Percentiles rank a stretch among this genome's conserved stretches.
These are phyloP conservation scores for Xylariaceae sp. DNA, from an alignment of 2,329 filamentous ascomycete species.

Conservation along the genomic window DNA sequence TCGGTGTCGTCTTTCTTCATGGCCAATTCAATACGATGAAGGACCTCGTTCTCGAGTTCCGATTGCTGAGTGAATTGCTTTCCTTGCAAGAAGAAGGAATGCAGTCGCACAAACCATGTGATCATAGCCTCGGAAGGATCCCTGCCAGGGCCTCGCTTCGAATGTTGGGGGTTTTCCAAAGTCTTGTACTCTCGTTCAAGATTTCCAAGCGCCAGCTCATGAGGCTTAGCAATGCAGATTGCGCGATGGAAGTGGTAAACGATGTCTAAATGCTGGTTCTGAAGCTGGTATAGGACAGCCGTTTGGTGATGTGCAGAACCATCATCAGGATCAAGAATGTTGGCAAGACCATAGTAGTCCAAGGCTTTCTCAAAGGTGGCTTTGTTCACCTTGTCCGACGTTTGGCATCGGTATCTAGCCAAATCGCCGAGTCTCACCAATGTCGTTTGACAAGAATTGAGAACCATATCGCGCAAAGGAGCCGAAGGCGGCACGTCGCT, in stretches of 20 bases:
- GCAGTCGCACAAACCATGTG: constrained; percentile 80
- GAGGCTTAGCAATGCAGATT: constrained; percentile 67
- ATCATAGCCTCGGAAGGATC: constrained; percentile 61
- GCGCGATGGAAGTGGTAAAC: constrained; percentile 89
- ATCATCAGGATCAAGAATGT: constrained; percentile 70
- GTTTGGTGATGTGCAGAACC: constrained; percentile 87
- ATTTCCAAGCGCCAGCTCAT: constrained; percentile 71
- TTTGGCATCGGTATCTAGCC: constrained; percentile 76
- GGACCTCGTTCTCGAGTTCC: constrained; percentile 80
- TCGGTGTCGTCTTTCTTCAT: constrained; percentile 65
- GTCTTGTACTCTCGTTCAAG: constrained; percentile 72
- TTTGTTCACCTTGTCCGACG: constrained; percentile 59
- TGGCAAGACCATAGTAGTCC: constrained; percentile 80
- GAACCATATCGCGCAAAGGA: constrained; percentile 54
- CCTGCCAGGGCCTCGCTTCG: constrained; percentile 34
- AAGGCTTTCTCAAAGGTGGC: constrained; percentile 76
- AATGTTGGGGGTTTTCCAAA: constrained; percentile 36
- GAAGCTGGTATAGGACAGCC: constrained; percentile 76
- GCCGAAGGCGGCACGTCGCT: constrained; percentile 36
- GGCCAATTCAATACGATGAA: constrained; percentile 70
- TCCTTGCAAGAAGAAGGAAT: constrained; percentile 79
- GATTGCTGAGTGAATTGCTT: constrained; percentile 69
- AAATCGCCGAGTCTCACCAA: constrained; percentile 87
- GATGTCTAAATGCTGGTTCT: constrained; percentile 75
- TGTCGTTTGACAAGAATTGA: constrained; percentile 74